Conservation (phyloP, 345 rosid species). For the Eucalyptus cloeziana region DNA sequence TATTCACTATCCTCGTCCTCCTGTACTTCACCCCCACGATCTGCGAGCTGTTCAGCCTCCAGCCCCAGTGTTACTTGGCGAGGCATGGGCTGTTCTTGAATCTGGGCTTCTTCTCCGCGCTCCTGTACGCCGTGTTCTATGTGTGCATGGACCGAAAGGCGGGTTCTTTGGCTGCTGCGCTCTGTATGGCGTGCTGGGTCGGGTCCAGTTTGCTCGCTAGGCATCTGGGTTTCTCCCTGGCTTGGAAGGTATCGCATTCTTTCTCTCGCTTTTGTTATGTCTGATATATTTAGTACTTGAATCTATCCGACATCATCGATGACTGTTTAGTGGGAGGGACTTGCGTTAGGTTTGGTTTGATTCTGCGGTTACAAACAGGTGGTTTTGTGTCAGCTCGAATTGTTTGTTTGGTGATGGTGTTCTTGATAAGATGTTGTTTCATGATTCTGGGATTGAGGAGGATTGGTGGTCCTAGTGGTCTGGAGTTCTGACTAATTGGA, state of each 20-base stretch:
- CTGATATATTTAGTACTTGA: not conserved
- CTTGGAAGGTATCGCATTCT: slow-evolving; percentile 38
- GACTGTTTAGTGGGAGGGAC: not conserved
- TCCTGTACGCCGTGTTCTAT: slow-evolving; percentile 55
- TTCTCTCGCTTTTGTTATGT: not conserved
- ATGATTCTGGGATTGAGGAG: not conserved
- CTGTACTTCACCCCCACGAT: slow-evolving; percentile 44
- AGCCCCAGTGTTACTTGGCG: slow-evolving; percentile 19
- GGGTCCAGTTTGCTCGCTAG: slow-evolving; percentile 45
- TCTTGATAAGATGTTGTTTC: not conserved
- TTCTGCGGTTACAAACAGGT: not conserved
- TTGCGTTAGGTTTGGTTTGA: not conserved
- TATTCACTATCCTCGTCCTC: slow-evolving; percentile 58
- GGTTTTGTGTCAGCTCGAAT: not conserved
- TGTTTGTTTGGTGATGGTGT: not conserved
- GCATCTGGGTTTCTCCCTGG: slow-evolving; percentile 40
- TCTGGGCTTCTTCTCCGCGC: slow-evolving; percentile 40
- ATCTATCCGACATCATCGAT: not conserved
- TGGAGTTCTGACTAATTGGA: not conserved
- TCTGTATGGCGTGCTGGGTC: slow-evolving; percentile 78
- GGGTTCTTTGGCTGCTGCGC: slow-evolving; percentile 65
- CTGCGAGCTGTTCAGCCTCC: slow-evolving; percentile 17
- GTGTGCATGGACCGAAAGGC: slow-evolving; percentile 58
- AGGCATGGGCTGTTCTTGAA: slow-evolving; percentile 36
- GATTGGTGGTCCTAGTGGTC: not conserved